Conservation (phyloP, 768 basidiomycete genomes). For the Tulasnella sp. region DNA sequence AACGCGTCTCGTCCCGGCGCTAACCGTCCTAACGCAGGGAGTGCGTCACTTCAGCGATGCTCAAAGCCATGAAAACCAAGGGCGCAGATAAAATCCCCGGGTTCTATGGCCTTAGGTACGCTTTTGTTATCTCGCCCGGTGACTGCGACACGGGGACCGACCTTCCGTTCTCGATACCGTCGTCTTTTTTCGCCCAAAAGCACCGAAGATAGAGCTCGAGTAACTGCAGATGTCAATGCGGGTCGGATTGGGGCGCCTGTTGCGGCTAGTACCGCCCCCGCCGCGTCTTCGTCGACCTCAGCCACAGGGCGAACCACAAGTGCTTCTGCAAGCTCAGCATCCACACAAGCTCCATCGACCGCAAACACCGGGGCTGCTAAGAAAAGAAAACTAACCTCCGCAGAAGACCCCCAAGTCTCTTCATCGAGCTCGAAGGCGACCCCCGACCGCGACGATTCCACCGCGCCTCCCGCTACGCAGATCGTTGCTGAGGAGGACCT, state of each 20-base stretch:
- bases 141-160: neutral
- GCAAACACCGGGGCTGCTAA: neutral
- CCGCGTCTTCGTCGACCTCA: neutral
- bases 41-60: slow-evolving; percentile 65
- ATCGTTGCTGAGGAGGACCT: slow-evolving; percentile 31
- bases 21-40: slow-evolving; percentile 51
- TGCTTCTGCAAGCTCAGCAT: neutral
- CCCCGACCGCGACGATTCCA: slow-evolving; percentile 45
- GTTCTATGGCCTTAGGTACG: slow-evolving; percentile 58
- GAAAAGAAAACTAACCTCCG: neutral
- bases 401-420: neutral
- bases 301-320: neutral
- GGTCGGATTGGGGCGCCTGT: slow-evolving; percentile 56
- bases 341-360: neutral
- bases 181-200: slow-evolving; percentile 49
- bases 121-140: neutral
- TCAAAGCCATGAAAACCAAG: slow-evolving; percentile 53
- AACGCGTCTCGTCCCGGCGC: slow-evolving; percentile 40
- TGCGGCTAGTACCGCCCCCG: neutral
- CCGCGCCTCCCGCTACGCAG: slow-evolving; percentile 32
- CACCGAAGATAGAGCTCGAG: slow-evolving; percentile 63
- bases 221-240: slow-evolving; percentile 59
- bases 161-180: slow-evolving; percentile 11
- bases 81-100: slow-evolving; percentile 54
- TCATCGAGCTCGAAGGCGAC: slow-evolving; percentile 29